Conservation (phyloP, 169 alveolate genomes). For the Eimeria brunetti region DNA sequence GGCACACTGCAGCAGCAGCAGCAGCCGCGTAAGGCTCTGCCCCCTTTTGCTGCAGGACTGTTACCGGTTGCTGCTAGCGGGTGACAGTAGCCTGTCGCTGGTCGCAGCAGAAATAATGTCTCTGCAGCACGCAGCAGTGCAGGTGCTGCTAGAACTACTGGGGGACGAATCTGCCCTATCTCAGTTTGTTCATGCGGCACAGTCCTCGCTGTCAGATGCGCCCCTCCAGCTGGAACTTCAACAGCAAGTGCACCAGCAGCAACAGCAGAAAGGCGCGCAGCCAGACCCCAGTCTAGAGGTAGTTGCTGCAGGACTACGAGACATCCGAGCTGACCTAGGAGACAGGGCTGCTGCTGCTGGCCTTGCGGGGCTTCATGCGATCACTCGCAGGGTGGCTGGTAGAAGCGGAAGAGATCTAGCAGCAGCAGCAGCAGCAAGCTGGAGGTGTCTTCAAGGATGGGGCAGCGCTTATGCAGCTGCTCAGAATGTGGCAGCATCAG, state of each 20-base stretch:
- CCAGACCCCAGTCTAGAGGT: background rate
- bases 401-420: background rate
- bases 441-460: slow-evolving; percentile 68
- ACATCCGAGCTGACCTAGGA: background rate
- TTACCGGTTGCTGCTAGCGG: slow-evolving; percentile 39
- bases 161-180: slow-evolving; percentile 13
- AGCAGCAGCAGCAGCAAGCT: slow-evolving; percentile 71
- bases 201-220: background rate
- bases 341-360: background rate
- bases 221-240: background rate
- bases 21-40: slow-evolving; percentile 18
- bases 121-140: slow-evolving; percentile 67
- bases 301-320: background rate
- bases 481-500: background rate
- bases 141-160: slow-evolving; percentile 51
- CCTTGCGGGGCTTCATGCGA: slow-evolving; percentile 39
- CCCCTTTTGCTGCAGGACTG: slow-evolving; percentile 70
- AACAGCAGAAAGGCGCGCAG: background rate
- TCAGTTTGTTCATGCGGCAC: background rate
- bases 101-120: slow-evolving; percentile 63
- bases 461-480: slow-evolving; percentile 70
- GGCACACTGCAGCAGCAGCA: slow-evolving; percentile 6
- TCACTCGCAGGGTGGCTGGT: slow-evolving; percentile 33
- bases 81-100: background rate
- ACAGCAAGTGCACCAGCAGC: background rate